phyloP scores from a whole-genome alignment of 495 filamentous ascomycete species.

The Chaetomium cochliodes region DNA sequence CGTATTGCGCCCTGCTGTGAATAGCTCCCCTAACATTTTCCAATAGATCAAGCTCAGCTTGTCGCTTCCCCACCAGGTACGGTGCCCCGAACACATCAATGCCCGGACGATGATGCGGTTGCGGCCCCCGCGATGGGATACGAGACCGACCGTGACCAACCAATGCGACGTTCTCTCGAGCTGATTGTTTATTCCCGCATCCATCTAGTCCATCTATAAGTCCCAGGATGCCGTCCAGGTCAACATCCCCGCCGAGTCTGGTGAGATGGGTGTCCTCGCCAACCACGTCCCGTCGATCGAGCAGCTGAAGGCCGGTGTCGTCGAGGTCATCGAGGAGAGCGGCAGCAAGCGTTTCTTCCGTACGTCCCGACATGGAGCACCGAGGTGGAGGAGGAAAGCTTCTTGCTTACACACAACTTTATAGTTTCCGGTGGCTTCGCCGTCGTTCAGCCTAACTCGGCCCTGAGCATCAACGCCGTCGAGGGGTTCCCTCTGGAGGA shows the following conservation, averaged over 20 bases:
- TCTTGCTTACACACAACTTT: constrained; percentile 16
- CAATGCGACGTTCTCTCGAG: constrained; percentile 6
- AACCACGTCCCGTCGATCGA: constrained; percentile 99
- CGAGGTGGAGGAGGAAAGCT: constrained; percentile 7
- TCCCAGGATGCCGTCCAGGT: constrained; percentile 83
- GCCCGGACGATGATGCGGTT: neutral
- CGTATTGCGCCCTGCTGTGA: neutral
- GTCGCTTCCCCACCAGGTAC: constrained; percentile 96
- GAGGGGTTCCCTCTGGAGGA: constrained; percentile 93
- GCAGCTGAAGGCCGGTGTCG: constrained; percentile 93
- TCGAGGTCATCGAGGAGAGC: constrained; percentile 94
- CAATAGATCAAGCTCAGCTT: constrained; percentile 94
- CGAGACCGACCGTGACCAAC: neutral
- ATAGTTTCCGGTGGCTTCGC: constrained; percentile 96
- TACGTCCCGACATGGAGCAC: constrained; percentile 51
- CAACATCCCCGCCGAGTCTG: constrained; percentile 96
- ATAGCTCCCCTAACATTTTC: constrained; percentile 23
- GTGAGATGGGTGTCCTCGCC: constrained; percentile 98
- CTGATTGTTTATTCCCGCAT: constrained; percentile 49
- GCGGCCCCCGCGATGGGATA: neutral
- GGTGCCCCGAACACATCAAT: constrained; percentile 28
- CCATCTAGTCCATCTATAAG: constrained; percentile 54
- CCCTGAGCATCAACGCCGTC: constrained; percentile 95
- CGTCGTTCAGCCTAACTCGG: constrained; percentile 90
- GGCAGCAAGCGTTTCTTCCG: constrained; percentile 94